These are phyloP conservation scores for Brassica balearica DNA, from an alignment of 441 rosid species.

Conservation along the genomic window DNA sequence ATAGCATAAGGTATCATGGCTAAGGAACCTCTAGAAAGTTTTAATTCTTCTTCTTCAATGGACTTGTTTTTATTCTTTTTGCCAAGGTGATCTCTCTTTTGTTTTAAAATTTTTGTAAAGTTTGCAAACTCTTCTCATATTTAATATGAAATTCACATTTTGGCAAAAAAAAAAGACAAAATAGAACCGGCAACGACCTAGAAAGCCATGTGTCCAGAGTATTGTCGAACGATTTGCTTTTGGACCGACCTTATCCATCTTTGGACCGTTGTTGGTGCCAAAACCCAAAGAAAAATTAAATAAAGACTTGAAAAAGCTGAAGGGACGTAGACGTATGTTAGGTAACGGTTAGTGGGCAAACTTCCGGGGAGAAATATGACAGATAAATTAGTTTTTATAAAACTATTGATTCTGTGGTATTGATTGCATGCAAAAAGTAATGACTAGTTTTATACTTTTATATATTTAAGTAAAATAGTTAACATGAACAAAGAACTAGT, in stretches of 20 bases:
- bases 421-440: slow-evolving; percentile 5
- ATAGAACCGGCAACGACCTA: slow-evolving; percentile 32
- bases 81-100: no score
- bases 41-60: no score
- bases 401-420: background rate
- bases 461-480: background rate
- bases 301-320: background rate
- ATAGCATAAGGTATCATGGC: no score
- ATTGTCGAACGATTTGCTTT: slow-evolving; percentile 36
- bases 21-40: no score
- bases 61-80: no score
- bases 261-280: slow-evolving; percentile 32
- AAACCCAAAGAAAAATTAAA: background rate
- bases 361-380: background rate
- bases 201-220: slow-evolving; percentile 38
- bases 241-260: slow-evolving; percentile 46
- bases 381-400: background rate
- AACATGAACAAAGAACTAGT: background rate
- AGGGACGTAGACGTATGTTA: background rate
- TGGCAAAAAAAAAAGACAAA: background rate
- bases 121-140: no score
- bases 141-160: no score
- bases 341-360: slow-evolving; percentile 21
- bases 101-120: no score
- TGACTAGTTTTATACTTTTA: background rate